These are phyloP conservation scores for Conticribra weissflogii DNA, from an alignment of 108 stramenopile genomes.

Conservation along the genomic window DNA sequence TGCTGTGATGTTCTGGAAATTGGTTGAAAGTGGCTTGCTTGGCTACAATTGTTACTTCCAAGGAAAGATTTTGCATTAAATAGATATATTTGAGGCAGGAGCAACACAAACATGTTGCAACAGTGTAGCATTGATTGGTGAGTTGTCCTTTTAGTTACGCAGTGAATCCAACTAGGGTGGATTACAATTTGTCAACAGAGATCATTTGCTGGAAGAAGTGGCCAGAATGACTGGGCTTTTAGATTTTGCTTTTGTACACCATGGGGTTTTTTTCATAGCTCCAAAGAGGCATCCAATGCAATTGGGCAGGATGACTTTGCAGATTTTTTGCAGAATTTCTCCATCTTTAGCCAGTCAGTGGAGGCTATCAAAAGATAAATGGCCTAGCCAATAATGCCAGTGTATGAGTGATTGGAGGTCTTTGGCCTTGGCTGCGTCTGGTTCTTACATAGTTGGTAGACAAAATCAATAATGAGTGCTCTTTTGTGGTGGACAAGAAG, in stretches of 20 bases:
- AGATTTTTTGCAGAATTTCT: not conserved
- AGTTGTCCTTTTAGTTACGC: not conserved
- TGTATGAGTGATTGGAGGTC: too few species aligned
- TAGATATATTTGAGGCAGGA: slow-evolving; percentile 7
- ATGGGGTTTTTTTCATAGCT: slow-evolving; percentile 6
- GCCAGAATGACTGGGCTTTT: not conserved
- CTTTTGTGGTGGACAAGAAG: too few species aligned
- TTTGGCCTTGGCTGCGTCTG: too few species aligned
- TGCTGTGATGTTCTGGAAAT: slow-evolving; percentile 2
- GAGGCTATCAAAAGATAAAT: too few species aligned
- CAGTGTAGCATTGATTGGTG: not conserved
- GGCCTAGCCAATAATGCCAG: too few species aligned
- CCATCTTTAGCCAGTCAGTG: too few species aligned
- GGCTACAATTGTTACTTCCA: slow-evolving; percentile 15
- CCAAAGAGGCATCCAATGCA: not conserved
- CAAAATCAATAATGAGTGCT: too few species aligned
- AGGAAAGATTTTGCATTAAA: not conserved
- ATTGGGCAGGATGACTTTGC: too few species aligned
- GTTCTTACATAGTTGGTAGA: too few species aligned
- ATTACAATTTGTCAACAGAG: not conserved
- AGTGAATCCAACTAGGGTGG: slow-evolving; percentile 1
- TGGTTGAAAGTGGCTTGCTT: slow-evolving; percentile 21
- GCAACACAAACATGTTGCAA: slow-evolving; percentile 39
- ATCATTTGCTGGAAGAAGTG: not conserved
- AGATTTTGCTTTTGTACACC: not conserved